A percentile compares a stretch with the other conserved stretches of the same genome.
phyloP scores from a whole-genome alignment of 2,329 filamentous ascomycete species.

The Ophiocordyceps robertsii region DNA sequence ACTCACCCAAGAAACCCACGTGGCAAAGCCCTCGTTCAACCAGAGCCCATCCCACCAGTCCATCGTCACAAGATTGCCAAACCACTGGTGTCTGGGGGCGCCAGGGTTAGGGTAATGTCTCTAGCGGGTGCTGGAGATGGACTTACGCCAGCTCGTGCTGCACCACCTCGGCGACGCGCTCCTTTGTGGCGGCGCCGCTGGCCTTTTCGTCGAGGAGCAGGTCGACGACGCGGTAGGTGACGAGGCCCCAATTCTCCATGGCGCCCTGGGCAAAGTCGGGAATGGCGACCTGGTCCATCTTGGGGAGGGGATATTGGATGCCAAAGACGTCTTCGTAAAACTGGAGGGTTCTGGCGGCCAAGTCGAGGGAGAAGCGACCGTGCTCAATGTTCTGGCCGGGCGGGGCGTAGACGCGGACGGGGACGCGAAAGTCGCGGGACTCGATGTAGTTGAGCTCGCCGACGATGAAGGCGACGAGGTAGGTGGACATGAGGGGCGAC shows the following conservation, averaged over 20 bases:
- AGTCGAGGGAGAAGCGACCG: constrained; percentile 77
- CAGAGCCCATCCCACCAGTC: constrained; percentile 97
- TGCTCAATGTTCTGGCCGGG: constrained; percentile 83
- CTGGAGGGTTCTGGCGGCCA: constrained; percentile 76
- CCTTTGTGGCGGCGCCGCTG: constrained; percentile 77
- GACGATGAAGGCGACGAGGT: constrained; percentile 85
- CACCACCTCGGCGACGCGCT: constrained; percentile 87
- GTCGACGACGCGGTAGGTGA: constrained; percentile 80
- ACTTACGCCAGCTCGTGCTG: constrained; percentile 92
- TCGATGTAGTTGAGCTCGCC: constrained; percentile 91
- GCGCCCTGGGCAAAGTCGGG: constrained; percentile 91
- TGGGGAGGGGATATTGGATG: constrained; percentile 46
- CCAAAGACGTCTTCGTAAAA: constrained; percentile 80
- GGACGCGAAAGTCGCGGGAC: constrained; percentile 80
- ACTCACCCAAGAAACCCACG: constrained; percentile 23
- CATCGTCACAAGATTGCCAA: constrained; percentile 95
- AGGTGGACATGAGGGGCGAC: constrained; percentile 90
- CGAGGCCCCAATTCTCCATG: constrained; percentile 97
- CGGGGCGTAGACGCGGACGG: constrained; percentile 87
- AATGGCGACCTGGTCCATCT: constrained; percentile 64
- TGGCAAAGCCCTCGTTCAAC: constrained; percentile 86
- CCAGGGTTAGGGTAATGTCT: too few species aligned
- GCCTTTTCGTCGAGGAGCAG: constrained; percentile 83
- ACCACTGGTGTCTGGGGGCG: constrained; percentile 99
- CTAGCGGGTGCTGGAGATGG: too few species aligned